Conservation (phyloP, 768 basidiomycete genomes). For the Xanthoconium purpureum region DNA sequence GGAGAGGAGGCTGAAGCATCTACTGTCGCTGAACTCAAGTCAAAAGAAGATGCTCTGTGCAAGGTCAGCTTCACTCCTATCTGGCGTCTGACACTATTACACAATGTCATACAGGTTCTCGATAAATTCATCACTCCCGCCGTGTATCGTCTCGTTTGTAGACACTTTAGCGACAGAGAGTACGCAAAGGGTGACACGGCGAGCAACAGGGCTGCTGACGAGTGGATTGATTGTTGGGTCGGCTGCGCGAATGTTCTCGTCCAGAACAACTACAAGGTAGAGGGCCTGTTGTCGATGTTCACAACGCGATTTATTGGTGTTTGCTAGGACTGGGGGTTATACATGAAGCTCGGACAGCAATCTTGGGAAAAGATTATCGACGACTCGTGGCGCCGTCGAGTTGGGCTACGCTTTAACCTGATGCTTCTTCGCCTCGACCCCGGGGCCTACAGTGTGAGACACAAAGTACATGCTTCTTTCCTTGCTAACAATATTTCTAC, state of each 20-base stretch:
- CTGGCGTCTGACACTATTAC: background rate
- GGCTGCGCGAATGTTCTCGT: slow-evolving; percentile 64
- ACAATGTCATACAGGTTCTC: slow-evolving; percentile 40
- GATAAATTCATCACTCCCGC: slow-evolving; percentile 47
- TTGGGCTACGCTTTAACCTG: slow-evolving; percentile 62
- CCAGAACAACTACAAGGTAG: slow-evolving; percentile 46
- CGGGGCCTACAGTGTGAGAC: slow-evolving; percentile 53
- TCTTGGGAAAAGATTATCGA: slow-evolving; percentile 57
- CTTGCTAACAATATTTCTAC: slow-evolving; percentile 1
- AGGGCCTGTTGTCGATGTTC: slow-evolving; percentile 1
- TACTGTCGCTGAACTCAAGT: slow-evolving; percentile 30
- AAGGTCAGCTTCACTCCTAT: slow-evolving; percentile 37
- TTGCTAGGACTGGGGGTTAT: slow-evolving; percentile 58
- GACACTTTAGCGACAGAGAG: slow-evolving; percentile 40
- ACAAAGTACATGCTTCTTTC: background rate
- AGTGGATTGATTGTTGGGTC: slow-evolving; percentile 71
- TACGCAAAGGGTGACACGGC: slow-evolving; percentile 16
- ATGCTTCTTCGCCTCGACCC: slow-evolving; percentile 58
- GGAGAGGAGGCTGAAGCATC: slow-evolving; percentile 33
- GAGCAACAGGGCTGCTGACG: slow-evolving; percentile 41
- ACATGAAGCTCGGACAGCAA: slow-evolving; percentile 48
- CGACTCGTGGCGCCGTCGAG: slow-evolving; percentile 48
- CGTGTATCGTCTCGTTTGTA: slow-evolving; percentile 53
- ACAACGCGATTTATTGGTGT: background rate
- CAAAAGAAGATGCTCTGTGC: slow-evolving; percentile 48